A percentile compares a stretch with the other conserved stretches of the same genome.
phyloP scores from a whole-genome alignment of 345 rosid genomes.

The Hibiscus tridactylites region DNA sequence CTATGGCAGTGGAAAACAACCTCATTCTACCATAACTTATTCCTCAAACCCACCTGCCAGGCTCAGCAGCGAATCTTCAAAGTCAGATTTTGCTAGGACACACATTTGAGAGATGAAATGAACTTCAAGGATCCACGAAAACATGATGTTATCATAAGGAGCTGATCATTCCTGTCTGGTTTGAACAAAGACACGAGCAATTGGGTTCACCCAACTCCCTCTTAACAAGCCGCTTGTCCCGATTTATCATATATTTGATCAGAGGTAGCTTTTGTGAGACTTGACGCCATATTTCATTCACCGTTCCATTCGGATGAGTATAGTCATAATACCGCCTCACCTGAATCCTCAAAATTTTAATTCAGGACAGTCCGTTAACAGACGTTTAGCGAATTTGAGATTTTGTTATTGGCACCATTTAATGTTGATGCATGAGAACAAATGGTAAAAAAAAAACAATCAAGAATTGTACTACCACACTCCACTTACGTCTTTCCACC shows the following conservation, averaged over 20 bases:
- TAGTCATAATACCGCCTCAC: conserved; percentile 61
- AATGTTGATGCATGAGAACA: background rate
- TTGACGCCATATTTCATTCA: conserved; percentile 85
- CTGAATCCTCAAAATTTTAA: conserved; percentile 30
- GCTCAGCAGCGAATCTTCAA: background rate
- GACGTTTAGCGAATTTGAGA: background rate
- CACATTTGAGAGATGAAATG: background rate
- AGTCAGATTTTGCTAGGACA: background rate
- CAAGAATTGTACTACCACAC: background rate
- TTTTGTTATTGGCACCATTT: background rate
- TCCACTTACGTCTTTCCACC: background rate
- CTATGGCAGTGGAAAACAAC: background rate
- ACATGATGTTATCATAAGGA: conserved; percentile 26
- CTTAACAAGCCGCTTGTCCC: conserved; percentile 64
- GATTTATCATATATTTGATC: conserved; percentile 73
- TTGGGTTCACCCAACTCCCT: conserved; percentile 45
- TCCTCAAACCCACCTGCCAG: background rate
- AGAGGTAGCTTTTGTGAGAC: conserved; percentile 77
- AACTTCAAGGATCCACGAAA: background rate
- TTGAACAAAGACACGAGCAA: conserved; percentile 78
- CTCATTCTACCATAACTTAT: background rate
- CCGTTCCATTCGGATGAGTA: conserved; percentile 57
- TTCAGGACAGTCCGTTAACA: background rate
- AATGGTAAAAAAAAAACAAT: too few relatives aligned
- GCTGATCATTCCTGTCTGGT: conserved; percentile 43